These are phyloP conservation scores for Phytopythium boreale DNA, from an alignment of 352 stramenopile species.

Conservation along the genomic window DNA sequence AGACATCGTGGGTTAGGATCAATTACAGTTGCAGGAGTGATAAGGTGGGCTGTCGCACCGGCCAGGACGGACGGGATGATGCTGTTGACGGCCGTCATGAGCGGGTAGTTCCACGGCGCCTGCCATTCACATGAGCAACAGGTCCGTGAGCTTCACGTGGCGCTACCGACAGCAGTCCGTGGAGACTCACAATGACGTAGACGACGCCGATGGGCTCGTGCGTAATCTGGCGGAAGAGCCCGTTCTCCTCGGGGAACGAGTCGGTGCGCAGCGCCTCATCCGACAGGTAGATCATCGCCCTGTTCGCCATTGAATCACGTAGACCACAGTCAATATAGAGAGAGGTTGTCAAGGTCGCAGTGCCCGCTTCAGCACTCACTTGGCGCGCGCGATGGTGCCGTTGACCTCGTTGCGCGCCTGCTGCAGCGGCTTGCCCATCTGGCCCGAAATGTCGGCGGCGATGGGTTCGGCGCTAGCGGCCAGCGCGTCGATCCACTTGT, in stretches of 20 bases:
- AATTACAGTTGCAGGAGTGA: too few relatives aligned
- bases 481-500: slow-evolving; percentile 63
- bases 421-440: slow-evolving; percentile 84
- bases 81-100: slow-evolving; percentile 86
- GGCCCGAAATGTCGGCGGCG: slow-evolving; percentile 68
- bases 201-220: slow-evolving; percentile 82
- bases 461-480: slow-evolving; percentile 56
- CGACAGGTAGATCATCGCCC: slow-evolving; percentile 66
- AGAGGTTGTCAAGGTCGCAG: not conserved
- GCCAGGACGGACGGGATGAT: slow-evolving; percentile 81
- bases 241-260: slow-evolving; percentile 59
- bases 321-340: not conserved
- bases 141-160: slow-evolving; percentile 4
- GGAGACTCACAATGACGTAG: slow-evolving; percentile 68
- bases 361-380: slow-evolving; percentile 18
- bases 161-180: not conserved
- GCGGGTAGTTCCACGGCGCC: slow-evolving; percentile 84
- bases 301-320: slow-evolving; percentile 10
- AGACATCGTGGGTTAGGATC: not conserved
- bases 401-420: slow-evolving; percentile 76
- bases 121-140: slow-evolving; percentile 10
- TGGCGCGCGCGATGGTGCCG: slow-evolving; percentile 60
- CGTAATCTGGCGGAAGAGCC: slow-evolving; percentile 76
- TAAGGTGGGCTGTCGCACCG: slow-evolving; percentile 12
- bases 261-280: slow-evolving; percentile 57